Percentiles rank a stretch among this genome's conserved stretches.
These are phyloP conservation scores for Domatiomyces globalis DNA, from an alignment of 2,329 filamentous ascomycete genomes.

Conservation along the genomic window DNA sequence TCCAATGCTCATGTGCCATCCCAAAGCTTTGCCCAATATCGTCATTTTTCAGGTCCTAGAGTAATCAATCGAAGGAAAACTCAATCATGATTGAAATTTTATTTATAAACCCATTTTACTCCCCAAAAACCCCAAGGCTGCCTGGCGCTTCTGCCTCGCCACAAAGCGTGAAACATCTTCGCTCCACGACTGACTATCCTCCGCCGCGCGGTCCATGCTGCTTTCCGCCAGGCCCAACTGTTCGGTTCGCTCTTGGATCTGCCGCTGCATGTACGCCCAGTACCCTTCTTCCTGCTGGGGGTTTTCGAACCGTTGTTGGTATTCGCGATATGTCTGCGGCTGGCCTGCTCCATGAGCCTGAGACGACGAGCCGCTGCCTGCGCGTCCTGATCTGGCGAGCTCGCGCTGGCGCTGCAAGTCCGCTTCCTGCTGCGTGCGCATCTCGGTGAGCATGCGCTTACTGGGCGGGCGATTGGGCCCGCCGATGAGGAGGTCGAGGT, in stretches of 20 bases:
- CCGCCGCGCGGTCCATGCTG: conserved; percentile 66
- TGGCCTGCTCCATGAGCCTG: too few relatives aligned
- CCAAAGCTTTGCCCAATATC: too few relatives aligned
- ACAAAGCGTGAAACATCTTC: conserved; percentile 82
- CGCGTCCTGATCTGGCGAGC: conserved; percentile 25
- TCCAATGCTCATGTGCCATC: too few relatives aligned
- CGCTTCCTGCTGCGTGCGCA: conserved; percentile 56
- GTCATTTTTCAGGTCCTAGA: too few relatives aligned
- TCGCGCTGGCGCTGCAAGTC: conserved; percentile 26
- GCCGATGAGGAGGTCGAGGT: conserved; percentile 82
- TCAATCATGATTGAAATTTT: not conserved
- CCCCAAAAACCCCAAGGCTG: conserved; percentile 50
- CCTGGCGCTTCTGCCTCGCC: conserved; percentile 70
- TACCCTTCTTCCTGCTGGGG: conserved; percentile 47
- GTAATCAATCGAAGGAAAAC: too few relatives aligned
- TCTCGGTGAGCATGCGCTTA: conserved; percentile 73
- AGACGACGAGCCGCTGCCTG: conserved; percentile 11
- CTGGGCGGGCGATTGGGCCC: conserved; percentile 77
- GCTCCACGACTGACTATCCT: conserved; percentile 70
- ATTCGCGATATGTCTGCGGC: conserved; percentile 1
- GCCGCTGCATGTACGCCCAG: conserved; percentile 67
- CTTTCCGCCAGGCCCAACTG: conserved; percentile 71
- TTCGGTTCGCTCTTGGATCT: conserved; percentile 82
- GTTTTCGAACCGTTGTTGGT: not conserved
- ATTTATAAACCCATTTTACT: conserved; percentile 30